phyloP scores from a whole-genome alignment of 1,284 basidiomycete genomes.

The Singerocomus inundabilis region DNA sequence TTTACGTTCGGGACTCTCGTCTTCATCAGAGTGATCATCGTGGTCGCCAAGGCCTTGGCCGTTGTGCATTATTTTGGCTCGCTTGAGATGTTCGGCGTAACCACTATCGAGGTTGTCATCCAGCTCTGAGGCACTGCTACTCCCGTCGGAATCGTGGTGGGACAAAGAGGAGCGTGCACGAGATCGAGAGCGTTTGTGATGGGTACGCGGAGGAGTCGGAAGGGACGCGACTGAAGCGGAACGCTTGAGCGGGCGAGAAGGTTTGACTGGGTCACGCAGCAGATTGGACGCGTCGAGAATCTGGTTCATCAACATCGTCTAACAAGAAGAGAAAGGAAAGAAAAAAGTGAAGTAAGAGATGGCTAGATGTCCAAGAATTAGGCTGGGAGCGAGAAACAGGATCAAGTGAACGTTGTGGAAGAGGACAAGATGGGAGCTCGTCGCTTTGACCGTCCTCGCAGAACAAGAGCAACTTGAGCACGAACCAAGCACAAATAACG shows the following conservation, averaged over 20 bases:
- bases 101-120: conserved; percentile 15
- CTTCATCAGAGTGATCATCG: conserved; percentile 12
- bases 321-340: not conserved
- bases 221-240: conserved; percentile 39
- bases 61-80: conserved; percentile 7
- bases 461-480: conserved; percentile 14
- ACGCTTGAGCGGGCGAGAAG: conserved; percentile 31
- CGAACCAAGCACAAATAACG: conserved; percentile 26
- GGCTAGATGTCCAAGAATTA: not conserved
- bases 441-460: conserved; percentile 11
- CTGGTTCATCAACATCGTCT: conserved; percentile 34
- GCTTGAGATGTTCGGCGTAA: conserved; percentile 9
- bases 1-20: conserved; percentile 23
- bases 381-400: conserved; percentile 5
- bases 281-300: conserved; percentile 30
- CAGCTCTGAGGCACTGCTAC: conserved; percentile 23
- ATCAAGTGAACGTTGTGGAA: conserved; percentile 21
- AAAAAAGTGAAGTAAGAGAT: not conserved
- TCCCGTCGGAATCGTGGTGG: conserved; percentile 19
- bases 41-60: not conserved
- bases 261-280: conserved; percentile 11
- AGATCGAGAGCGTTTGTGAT: conserved; percentile 32
- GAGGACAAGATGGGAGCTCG: conserved; percentile 13
- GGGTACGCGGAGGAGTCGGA: conserved; percentile 38
- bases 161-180: conserved; percentile 27